Evolutionary conservation across 2,329 filamentous ascomycete genomes (phyloP).

Genomic region (Calonectria hawksworthii): DNA sequence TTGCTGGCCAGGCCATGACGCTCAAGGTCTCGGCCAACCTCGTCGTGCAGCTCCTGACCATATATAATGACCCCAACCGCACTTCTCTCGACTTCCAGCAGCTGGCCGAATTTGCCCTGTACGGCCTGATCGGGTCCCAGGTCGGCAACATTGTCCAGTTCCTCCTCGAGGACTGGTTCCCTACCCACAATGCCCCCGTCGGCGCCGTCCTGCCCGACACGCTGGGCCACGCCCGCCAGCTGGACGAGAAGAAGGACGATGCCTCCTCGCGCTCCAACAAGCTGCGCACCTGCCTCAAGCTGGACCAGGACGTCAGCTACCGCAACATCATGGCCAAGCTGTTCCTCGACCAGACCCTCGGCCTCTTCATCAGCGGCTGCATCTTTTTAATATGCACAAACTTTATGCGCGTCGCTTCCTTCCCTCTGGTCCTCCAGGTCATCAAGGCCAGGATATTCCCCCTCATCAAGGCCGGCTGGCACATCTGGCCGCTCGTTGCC

Average conservation of each 20-base stretch:
- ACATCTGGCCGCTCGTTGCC: slow-evolving; percentile 54
- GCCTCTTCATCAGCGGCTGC: slow-evolving; percentile 50
- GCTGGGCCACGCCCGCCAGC: slow-evolving; percentile 32
- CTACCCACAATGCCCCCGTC: slow-evolving; percentile 42
- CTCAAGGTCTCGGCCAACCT: slow-evolving; percentile 51
- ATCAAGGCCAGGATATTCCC: slow-evolving; percentile 46
- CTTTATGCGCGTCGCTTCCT: slow-evolving; percentile 47
- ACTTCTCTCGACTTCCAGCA: slow-evolving; percentile 50
- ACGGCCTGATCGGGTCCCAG: slow-evolving; percentile 52
- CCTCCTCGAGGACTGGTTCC: slow-evolving; percentile 53
- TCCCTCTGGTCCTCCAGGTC: slow-evolving; percentile 43
- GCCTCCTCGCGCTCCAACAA: slow-evolving; percentile 19
- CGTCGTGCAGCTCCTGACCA: slow-evolving; percentile 46
- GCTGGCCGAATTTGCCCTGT: slow-evolving; percentile 53
- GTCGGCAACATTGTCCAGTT: slow-evolving; percentile 54
- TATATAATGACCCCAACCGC: slow-evolving; percentile 34
- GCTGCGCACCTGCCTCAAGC: slow-evolving; percentile 32
- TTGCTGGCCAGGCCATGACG: slow-evolving; percentile 47
- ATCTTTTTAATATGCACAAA: slow-evolving; percentile 54
- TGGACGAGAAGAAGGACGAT: slow-evolving; percentile 43
- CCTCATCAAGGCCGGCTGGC: slow-evolving; percentile 53
- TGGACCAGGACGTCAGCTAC: slow-evolving; percentile 50
- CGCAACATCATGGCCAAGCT: slow-evolving; percentile 52
- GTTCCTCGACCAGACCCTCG: slow-evolving; percentile 54
- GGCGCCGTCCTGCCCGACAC: slow-evolving; percentile 39